These are phyloP conservation scores for Suillus luteus DNA, from an alignment of 768 basidiomycete genomes.

Conservation along the genomic window DNA sequence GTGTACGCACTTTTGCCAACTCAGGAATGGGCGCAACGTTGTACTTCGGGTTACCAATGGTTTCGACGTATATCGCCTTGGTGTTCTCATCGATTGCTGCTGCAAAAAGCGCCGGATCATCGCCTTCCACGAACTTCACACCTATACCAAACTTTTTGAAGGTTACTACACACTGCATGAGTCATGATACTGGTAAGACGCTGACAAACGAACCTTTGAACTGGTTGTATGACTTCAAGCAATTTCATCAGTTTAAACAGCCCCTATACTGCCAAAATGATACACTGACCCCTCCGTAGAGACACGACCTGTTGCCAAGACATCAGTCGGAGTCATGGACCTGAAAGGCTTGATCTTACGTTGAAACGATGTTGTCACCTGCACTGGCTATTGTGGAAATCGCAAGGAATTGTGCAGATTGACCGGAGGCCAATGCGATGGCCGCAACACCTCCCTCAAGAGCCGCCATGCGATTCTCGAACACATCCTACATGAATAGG, in stretches of 20 bases:
- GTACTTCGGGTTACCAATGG: conserved; percentile 63
- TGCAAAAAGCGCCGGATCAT: conserved; percentile 48
- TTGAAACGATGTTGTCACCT: conserved; percentile 69
- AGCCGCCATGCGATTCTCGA: conserved; percentile 65
- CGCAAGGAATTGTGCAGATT: conserved; percentile 63
- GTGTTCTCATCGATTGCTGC: conserved; percentile 62
- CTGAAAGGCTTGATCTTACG: conserved; percentile 35
- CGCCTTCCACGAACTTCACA: conserved; percentile 53
- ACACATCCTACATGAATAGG: conserved; percentile 48
- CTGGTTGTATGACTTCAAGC: conserved; percentile 56
- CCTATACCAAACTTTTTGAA: conserved; percentile 57
- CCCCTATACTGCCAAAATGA: not conserved
- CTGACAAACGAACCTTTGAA: conserved; percentile 49
- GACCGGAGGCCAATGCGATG: conserved; percentile 57
- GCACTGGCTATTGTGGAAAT: conserved; percentile 49
- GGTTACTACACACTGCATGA: conserved; percentile 38
- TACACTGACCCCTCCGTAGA: conserved; percentile 59
- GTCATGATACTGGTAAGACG: not conserved
- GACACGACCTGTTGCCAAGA: conserved; percentile 39
- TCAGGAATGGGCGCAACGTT: conserved; percentile 56
- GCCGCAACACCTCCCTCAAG: conserved; percentile 67
- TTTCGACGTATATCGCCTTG: conserved; percentile 60
- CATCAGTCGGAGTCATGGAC: not conserved
- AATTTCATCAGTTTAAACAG: not conserved
- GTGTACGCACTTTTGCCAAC: conserved; percentile 47